A percentile compares a stretch with the other conserved stretches of the same genome.
These are phyloP conservation scores for Paramyrothecium sp. DNA, from an alignment of 2,329 filamentous ascomycete genomes.

Conservation along the genomic window DNA sequence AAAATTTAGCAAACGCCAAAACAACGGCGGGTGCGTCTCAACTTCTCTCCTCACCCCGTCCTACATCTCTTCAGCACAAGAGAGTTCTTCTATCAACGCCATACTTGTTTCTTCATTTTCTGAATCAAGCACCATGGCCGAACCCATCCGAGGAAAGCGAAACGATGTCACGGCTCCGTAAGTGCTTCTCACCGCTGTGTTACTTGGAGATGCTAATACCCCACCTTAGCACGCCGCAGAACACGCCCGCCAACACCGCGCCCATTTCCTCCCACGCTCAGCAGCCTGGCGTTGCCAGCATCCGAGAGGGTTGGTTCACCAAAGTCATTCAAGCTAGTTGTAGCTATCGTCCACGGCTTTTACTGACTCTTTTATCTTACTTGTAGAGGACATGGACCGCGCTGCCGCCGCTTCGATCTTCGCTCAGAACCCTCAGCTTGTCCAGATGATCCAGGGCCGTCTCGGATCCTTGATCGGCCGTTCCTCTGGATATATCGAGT, in stretches of 20 bases:
- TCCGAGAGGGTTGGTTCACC: constrained; percentile 77
- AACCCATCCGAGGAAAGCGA: constrained; percentile 64
- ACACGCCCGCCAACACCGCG: constrained; percentile 92
- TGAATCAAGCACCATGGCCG: constrained; percentile 50
- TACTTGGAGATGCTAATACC: constrained; percentile 31
- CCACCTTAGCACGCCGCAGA: constrained; percentile 84
- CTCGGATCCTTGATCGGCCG: constrained; percentile 89
- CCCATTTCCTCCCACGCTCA: constrained; percentile 97
- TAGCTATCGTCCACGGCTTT: not conserved
- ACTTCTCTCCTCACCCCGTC: constrained; percentile 30
- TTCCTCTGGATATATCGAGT: constrained; percentile 98
- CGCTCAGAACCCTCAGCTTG: constrained; percentile 89
- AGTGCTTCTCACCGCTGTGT: constrained; percentile 31
- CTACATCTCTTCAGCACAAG: constrained; percentile 7
- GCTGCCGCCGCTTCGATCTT: constrained; percentile 87
- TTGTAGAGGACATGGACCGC: constrained; percentile 84
- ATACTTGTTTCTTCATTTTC: constrained; percentile 25
- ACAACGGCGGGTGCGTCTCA: constrained; percentile 27
- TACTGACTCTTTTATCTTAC: not conserved
- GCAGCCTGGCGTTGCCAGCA: constrained; percentile 89
- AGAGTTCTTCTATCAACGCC: constrained; percentile 5
- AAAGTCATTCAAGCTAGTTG: not conserved
- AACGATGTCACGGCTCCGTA: constrained; percentile 58
- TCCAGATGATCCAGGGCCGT: constrained; percentile 97
- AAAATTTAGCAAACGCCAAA: constrained; percentile 37